These are phyloP conservation scores for Ophiosphaerella korrae DNA, from an alignment of 2,329 filamentous ascomycete species.

Conservation along the genomic window DNA sequence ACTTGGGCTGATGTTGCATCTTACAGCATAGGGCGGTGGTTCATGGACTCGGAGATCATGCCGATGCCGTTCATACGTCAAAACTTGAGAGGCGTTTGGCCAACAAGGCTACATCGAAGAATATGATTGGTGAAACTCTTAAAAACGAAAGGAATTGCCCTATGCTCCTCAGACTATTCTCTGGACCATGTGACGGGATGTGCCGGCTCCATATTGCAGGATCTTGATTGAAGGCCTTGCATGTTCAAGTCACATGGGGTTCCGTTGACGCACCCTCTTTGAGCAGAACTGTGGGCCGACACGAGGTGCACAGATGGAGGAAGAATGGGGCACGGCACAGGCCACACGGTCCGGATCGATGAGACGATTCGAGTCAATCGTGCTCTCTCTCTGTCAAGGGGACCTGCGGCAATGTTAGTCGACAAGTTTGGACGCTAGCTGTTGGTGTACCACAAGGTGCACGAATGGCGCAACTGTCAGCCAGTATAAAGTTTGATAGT, in stretches of 20 bases:
- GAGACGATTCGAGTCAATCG: slow-evolving; percentile 8
- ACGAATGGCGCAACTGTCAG: slow-evolving; percentile 9
- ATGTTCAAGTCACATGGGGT: slow-evolving; percentile 11
- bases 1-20: slow-evolving; percentile 3
- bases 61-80: slow-evolving; percentile 14
- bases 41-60: slow-evolving; percentile 4
- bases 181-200: slow-evolving; percentile 1
- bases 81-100: not conserved
- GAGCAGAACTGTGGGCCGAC: slow-evolving; percentile 8
- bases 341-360: slow-evolving; percentile 9
- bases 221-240: slow-evolving; percentile 3
- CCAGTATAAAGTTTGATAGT: slow-evolving; percentile 21
- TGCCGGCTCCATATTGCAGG: not conserved
- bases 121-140: slow-evolving; percentile 25
- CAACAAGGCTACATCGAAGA: slow-evolving; percentile 10
- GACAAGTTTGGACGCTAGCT: slow-evolving; percentile 21
- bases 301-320: slow-evolving; percentile 1
- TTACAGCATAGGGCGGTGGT: slow-evolving; percentile 1
- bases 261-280: not conserved
- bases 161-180: not conserved
- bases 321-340: not conserved
- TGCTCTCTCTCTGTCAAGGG: slow-evolving; percentile 15
- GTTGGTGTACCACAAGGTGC: slow-evolving; percentile 15
- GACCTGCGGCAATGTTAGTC: slow-evolving; percentile 22
- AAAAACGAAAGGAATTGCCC: slow-evolving; percentile 1